These are phyloP conservation scores for Aspergillus saccharolyticus DNA, from an alignment of 495 filamentous ascomycete genomes.

Conservation along the genomic window DNA sequence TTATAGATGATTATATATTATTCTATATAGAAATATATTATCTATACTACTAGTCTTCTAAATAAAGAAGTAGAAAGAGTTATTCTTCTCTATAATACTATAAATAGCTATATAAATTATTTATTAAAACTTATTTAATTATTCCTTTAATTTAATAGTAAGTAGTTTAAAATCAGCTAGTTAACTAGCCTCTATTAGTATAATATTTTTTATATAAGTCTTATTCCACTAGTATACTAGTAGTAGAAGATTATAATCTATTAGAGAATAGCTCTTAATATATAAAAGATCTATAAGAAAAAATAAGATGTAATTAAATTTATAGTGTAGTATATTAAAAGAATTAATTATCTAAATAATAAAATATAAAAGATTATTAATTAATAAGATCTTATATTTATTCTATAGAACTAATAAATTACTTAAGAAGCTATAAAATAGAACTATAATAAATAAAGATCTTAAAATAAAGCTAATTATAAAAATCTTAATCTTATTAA, in stretches of 20 bases:
- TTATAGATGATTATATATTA: neutral
- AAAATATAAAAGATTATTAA: neutral
- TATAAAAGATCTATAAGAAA: no score
- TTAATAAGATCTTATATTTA: neutral
- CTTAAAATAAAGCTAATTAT: no score
- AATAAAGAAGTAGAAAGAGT: neutral
- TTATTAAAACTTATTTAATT: neutral
- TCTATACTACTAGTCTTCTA: neutral
- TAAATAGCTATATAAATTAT: neutral
- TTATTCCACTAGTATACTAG: neutral
- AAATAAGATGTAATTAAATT: neutral
- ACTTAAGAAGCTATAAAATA: no score
- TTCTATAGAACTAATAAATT: no score
- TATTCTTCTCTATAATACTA: constrained; percentile 4
- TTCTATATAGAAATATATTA: constrained; percentile 4
- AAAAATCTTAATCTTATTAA: no score
- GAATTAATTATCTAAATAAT: neutral
- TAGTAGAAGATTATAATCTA: neutral
- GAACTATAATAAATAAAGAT: no score
- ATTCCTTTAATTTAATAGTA: neutral
- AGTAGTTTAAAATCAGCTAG: neutral
- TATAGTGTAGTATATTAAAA: neutral
- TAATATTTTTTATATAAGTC: no score
- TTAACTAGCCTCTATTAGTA: neutral
- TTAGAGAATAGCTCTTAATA: neutral